Evolutionary conservation across 1,284 basidiomycete species (phyloP).

Genomic region (Cystobasidiaceae sp.): DNA sequence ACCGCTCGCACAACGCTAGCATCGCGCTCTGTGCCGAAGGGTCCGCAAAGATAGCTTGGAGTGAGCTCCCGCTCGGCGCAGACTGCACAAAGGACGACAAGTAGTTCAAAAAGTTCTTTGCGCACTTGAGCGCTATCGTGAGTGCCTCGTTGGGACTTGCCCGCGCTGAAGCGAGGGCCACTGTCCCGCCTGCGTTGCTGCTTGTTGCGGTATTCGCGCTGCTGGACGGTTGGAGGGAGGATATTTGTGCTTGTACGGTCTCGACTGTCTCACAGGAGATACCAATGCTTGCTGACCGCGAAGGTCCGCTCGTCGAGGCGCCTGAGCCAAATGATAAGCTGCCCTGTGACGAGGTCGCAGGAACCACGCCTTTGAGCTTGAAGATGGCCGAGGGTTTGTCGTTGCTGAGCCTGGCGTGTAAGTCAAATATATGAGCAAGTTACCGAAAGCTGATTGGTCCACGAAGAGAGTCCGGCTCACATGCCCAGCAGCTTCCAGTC

Average conservation of each 20-base stretch:
- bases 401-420: slow-evolving; percentile 22
- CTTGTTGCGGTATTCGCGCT: not conserved
- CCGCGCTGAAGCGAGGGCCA: not conserved
- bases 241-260: slow-evolving; percentile 21
- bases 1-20: slow-evolving; percentile 22
- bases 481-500: slow-evolving; percentile 30
- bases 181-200: not conserved
- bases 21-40: slow-evolving; percentile 17
- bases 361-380: slow-evolving; percentile 13
- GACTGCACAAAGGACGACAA: slow-evolving; percentile 32
- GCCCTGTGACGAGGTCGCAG: not conserved
- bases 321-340: not conserved
- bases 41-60: slow-evolving; percentile 24
- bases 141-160: slow-evolving; percentile 20
- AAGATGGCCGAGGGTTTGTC: slow-evolving; percentile 32
- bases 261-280: slow-evolving; percentile 25
- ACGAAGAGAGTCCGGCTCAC: slow-evolving; percentile 2
- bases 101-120: slow-evolving; percentile 33
- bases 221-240: not conserved
- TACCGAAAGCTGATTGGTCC: too few relatives aligned
- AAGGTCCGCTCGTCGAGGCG: not conserved
- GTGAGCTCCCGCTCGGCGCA: slow-evolving; percentile 18
- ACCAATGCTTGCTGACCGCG: slow-evolving; percentile 13
- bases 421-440: too few relatives aligned
- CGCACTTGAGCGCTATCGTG: slow-evolving; percentile 14